phyloP scores from a whole-genome alignment of 352 stramenopile species.

The Globisporangium mamillatum region DNA sequence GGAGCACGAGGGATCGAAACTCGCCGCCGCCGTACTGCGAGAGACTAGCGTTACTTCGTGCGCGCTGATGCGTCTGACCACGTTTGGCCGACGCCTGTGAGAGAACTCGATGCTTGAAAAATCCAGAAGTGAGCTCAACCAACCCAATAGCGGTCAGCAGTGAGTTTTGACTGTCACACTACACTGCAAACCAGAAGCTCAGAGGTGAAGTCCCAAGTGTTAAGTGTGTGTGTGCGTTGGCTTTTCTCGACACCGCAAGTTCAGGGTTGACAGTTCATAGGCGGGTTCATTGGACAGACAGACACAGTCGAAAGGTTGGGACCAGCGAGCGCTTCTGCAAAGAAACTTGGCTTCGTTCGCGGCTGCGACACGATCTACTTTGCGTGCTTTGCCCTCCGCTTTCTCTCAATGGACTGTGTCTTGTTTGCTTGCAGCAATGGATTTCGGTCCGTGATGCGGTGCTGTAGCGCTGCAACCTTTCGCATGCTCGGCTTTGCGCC shows the following conservation, averaged over 20 bases:
- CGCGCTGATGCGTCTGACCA: constrained; percentile 4
- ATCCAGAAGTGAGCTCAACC: not conserved
- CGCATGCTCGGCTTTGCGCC: no score
- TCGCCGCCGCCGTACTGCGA: not conserved
- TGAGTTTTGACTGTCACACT: not conserved
- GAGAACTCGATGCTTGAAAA: not conserved
- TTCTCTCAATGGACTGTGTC: not conserved
- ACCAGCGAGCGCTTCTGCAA: not conserved
- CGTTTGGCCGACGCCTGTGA: not conserved
- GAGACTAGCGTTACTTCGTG: constrained; percentile 1
- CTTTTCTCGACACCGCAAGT: not conserved
- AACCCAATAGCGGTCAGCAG: not conserved
- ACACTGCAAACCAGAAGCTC: not conserved
- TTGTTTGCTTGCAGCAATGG: no score
- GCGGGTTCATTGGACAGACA: not conserved
- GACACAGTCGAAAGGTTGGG: constrained; percentile 2
- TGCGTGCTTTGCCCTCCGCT: not conserved
- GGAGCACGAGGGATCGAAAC: not conserved
- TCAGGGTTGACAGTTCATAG: not conserved
- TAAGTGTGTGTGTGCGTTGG: not conserved
- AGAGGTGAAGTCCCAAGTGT: not conserved
- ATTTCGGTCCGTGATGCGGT: no score
- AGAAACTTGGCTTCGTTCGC: not conserved
- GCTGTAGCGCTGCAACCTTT: no score
- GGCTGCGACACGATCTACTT: not conserved